A percentile compares a stretch with the other conserved stretches of the same genome.
These are phyloP conservation scores for Theileria annulata DNA, from an alignment of 169 alveolate genomes.

Conservation along the genomic window DNA sequence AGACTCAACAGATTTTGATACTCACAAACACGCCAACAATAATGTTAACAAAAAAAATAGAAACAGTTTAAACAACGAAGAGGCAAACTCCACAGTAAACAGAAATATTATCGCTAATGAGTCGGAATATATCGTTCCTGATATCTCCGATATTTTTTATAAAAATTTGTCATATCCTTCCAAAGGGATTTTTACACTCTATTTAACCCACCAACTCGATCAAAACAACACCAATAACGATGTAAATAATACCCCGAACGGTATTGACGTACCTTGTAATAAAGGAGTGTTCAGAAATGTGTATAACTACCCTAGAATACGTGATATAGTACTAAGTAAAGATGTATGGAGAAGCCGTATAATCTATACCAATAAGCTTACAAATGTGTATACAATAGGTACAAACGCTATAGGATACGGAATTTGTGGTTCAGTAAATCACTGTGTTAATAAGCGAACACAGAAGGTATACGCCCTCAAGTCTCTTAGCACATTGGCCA, in stretches of 20 bases:
- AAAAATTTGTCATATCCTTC: conserved; percentile 22
- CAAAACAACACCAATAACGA: not conserved
- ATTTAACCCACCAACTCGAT: not conserved
- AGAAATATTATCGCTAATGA: not conserved
- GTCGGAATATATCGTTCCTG: conserved; percentile 39
- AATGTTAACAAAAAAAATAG: not conserved
- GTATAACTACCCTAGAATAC: conserved; percentile 25
- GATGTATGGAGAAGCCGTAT: conserved; percentile 60
- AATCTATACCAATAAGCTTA: conserved; percentile 2
- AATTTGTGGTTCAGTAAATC: conserved; percentile 67
- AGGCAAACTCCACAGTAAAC: not conserved
- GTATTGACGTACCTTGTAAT: not conserved
- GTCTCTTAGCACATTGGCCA: conserved; percentile 24
- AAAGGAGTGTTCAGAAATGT: conserved; percentile 6
- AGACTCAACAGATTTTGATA: conserved; percentile 1
- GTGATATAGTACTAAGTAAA: conserved; percentile 39
- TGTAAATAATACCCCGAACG: conserved; percentile 3
- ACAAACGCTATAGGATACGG: conserved; percentile 60
- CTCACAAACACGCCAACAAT: not conserved
- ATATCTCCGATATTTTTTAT: conserved; percentile 39
- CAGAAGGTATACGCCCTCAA: conserved; percentile 57
- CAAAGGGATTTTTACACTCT: not conserved
- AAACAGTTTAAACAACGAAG: not conserved
- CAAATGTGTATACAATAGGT: conserved; percentile 20
- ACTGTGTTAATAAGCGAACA: conserved; percentile 40